A percentile compares a stretch with the other conserved stretches of the same genome.
phyloP scores from a whole-genome alignment of 345 rosid species.

The Populus alba region DNA sequence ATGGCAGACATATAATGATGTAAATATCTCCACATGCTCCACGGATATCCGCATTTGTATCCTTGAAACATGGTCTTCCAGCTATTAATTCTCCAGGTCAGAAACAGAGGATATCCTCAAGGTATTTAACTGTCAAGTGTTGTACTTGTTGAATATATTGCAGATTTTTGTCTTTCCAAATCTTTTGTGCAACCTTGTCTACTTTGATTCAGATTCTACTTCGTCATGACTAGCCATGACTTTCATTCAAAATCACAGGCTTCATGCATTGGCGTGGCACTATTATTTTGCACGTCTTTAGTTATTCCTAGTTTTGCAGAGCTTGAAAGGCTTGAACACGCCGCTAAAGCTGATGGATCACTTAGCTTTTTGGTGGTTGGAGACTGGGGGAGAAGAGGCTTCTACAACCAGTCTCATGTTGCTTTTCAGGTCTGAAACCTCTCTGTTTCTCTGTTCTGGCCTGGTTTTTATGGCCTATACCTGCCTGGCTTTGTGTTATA shows the following conservation, averaged over 20 bases:
- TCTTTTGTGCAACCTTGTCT: neutral
- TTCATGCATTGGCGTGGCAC: neutral
- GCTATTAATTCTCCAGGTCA: neutral
- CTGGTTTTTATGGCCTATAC: neutral
- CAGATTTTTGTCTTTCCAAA: neutral
- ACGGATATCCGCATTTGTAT: neutral
- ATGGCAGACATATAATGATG: neutral
- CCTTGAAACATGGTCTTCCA: slow-evolving; percentile 26
- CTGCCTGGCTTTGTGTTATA: neutral
- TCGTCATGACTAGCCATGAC: slow-evolving; percentile 27
- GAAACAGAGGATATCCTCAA: neutral
- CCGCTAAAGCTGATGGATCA: slow-evolving; percentile 45
- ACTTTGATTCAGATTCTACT: neutral
- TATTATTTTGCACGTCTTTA: neutral
- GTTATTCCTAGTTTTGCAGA: slow-evolving; percentile 28
- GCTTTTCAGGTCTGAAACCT: slow-evolving; percentile 54
- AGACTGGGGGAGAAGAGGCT: slow-evolving; percentile 77
- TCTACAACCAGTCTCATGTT: slow-evolving; percentile 58
- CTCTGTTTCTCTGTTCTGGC: neutral
- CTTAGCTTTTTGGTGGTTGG: slow-evolving; percentile 66
- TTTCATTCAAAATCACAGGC: neutral
- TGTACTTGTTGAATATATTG: neutral
- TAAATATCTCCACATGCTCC: neutral
- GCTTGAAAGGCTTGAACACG: slow-evolving; percentile 42
- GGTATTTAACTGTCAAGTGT: neutral